Evolutionary conservation across 306 rosid genomes (phyloP).

Genomic region (Sindora glabra): DNA sequence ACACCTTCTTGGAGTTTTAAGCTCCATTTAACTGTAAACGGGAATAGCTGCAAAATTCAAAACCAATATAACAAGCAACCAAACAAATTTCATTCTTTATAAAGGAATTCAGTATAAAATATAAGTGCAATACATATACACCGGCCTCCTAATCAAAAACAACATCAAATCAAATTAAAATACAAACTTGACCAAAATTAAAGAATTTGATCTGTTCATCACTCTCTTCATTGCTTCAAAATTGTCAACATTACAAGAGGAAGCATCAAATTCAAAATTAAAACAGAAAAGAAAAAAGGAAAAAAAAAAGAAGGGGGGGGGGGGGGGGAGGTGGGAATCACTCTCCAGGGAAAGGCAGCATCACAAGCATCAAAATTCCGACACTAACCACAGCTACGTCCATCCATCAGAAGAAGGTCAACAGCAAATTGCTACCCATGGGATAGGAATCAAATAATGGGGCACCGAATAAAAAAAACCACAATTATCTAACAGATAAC

Average conservation of each 20-base stretch:
- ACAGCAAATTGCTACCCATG: slow-evolving; percentile 39
- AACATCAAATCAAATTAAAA: slow-evolving; percentile 25
- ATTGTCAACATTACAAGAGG: slow-evolving; percentile 41
- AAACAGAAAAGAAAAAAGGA: too few relatives aligned
- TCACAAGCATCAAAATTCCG: slow-evolving; percentile 58
- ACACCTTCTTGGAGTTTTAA: too few relatives aligned
- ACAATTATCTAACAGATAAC: slow-evolving; percentile 38
- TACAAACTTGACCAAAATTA: slow-evolving; percentile 49
- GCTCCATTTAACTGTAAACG: too few relatives aligned
- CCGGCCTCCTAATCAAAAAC: slow-evolving; percentile 38
- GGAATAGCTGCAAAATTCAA: too few relatives aligned
- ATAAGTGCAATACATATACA: slow-evolving; percentile 69
- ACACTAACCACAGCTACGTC: slow-evolving; percentile 44
- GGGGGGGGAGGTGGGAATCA: slow-evolving; percentile 41
- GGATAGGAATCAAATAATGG: slow-evolving; percentile 38
- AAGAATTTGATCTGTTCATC: slow-evolving; percentile 56
- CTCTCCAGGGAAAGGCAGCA: slow-evolving; percentile 67
- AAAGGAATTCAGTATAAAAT: slow-evolving; percentile 40
- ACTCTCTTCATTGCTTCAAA: slow-evolving; percentile 34
- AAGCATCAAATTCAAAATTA: slow-evolving; percentile 34
- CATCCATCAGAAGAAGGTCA: slow-evolving; percentile 46
- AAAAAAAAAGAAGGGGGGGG: too few relatives aligned
- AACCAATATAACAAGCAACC: slow-evolving; percentile 41
- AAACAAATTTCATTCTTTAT: slow-evolving; percentile 48
- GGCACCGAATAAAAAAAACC: slow-evolving; percentile 42